Base-by-base conservation (phyloP, 1,284 basidiomycete species). In the Amylostereum areolatum region DNA sequence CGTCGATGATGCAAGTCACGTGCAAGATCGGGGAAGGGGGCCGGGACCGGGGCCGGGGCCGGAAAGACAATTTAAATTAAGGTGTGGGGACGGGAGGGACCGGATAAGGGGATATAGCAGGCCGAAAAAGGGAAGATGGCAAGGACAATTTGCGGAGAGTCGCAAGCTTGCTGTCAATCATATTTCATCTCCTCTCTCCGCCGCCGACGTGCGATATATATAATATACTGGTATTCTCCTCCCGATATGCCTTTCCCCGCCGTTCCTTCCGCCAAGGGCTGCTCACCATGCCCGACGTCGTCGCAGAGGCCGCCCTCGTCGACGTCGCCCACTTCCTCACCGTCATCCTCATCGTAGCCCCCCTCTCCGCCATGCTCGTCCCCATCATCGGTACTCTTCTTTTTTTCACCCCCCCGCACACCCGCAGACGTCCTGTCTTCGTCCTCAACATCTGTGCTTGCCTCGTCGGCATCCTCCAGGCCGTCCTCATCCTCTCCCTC, bases 401-500 rank as follows among this genome's bases (percentile, higher is more conserved):
- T 35, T 47, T 47, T 34, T 50, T 50, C 42, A 64, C 66, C 2
- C 63, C 61, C 1, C 47, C 50, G 3, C 44, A 47, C 8, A 51
- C 62, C 6, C 57, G 66, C 8, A 52, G 57, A 12, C 56, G 58
- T 11, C 62, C 59, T 5, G 53, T 69, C 3, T 69, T 68, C 49
- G 50, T 61, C 31, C 53, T 69, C 41, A 69, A 69, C 41, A 44
- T 69, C 33, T 45, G 63, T 32, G 53, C 60, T 0, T 56, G 61
- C 49, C 44, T 57, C 29, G 52, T 59, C 24, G 66, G 66, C 3
- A 55, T 68, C 18, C 53, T 52, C 12, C 51, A 59, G 30, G 65
- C 61, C 24, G 49, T 59, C 27, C 46, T 61, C n/a, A 64, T 59
- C 28, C 41, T 51, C 6, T 55, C 47, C 25, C 43, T 60, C 47